These are phyloP conservation scores for Lizonia empirigonia DNA, from an alignment of 2,329 filamentous ascomycete species.

Conservation along the genomic window DNA sequence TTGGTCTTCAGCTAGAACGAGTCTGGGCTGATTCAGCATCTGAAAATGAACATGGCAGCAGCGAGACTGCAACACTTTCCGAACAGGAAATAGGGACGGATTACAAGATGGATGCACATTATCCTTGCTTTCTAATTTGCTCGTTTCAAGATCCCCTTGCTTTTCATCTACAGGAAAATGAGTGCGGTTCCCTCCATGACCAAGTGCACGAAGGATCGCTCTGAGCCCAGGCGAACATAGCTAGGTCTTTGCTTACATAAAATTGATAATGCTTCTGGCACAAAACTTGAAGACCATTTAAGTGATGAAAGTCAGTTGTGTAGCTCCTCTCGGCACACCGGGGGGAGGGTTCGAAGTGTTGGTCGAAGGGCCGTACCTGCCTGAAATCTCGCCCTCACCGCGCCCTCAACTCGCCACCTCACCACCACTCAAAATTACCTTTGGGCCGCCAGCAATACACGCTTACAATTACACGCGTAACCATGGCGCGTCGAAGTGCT, in stretches of 20 bases:
- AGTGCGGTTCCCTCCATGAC: not conserved
- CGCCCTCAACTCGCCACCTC: conserved; percentile 1
- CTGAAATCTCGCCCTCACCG: not conserved
- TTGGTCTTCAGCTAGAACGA: not conserved
- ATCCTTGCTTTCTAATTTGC: not conserved
- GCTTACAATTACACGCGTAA: not conserved
- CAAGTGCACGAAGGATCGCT: too few species aligned
- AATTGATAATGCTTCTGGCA: conserved; percentile 6
- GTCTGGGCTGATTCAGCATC: not conserved
- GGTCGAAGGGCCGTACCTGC: not conserved
- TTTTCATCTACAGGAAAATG: not conserved
- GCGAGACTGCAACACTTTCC: not conserved
- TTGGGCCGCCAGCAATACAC: not conserved
- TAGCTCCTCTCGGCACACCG: too few species aligned
- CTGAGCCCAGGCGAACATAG: not conserved
- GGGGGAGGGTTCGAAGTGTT: not conserved
- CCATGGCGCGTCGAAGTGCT: conserved; percentile 26
- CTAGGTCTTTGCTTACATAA: not conserved
- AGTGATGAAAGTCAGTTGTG: not conserved
- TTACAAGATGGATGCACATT: conserved; percentile 3
- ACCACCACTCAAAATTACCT: not conserved
- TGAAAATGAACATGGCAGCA: not conserved
- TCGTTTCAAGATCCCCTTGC: not conserved
- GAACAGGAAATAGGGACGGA: not conserved
- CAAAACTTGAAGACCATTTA: not conserved